A percentile compares a stretch with the other conserved stretches of the same genome.
Conservation (phyloP, 2,329 filamentous ascomycete species). For the Aspergillus brunneoviolaceus region DNA sequence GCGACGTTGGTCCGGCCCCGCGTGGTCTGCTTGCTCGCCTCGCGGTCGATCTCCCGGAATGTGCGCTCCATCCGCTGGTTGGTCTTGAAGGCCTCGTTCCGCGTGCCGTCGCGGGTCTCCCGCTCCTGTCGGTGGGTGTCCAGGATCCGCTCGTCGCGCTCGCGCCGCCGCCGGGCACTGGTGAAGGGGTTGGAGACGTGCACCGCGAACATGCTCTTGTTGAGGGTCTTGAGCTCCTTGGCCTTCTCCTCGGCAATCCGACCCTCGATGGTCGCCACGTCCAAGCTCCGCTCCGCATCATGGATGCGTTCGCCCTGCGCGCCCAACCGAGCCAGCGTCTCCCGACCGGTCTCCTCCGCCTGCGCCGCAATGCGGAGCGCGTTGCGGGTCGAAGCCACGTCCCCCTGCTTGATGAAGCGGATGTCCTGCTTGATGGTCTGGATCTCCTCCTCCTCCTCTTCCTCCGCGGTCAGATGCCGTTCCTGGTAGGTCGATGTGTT, state of each 20-base stretch:
- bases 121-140: constrained; percentile 62
- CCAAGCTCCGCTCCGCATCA: constrained; percentile 79
- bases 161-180: constrained; percentile 61
- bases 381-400: constrained; percentile 70
- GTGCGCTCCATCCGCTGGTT: constrained; percentile 64
- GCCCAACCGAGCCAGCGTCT: constrained; percentile 71
- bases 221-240: constrained; percentile 78
- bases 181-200: constrained; percentile 79
- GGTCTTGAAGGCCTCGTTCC: constrained; percentile 52
- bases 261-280: constrained; percentile 74
- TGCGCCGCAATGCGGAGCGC: constrained; percentile 66
- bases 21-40: constrained; percentile 47
- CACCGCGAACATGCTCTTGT: constrained; percentile 87
- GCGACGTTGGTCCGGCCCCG: constrained; percentile 55
- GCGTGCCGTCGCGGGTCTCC: constrained; percentile 56
- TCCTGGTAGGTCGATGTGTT: constrained; percentile 57
- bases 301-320: constrained; percentile 78
- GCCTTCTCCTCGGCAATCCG: constrained; percentile 76
- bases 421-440: constrained; percentile 72
- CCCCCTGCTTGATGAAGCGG: constrained; percentile 72
- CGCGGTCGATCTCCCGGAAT: constrained; percentile 62
- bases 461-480: constrained; percentile 77
- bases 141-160: constrained; percentile 67
- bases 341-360: constrained; percentile 68
- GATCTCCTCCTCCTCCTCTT: constrained; percentile 72